Percentiles rank a stretch among this genome's conserved stretches.
phyloP scores from a whole-genome alignment of 768 basidiomycete species.

The Scleroderma bovista region DNA sequence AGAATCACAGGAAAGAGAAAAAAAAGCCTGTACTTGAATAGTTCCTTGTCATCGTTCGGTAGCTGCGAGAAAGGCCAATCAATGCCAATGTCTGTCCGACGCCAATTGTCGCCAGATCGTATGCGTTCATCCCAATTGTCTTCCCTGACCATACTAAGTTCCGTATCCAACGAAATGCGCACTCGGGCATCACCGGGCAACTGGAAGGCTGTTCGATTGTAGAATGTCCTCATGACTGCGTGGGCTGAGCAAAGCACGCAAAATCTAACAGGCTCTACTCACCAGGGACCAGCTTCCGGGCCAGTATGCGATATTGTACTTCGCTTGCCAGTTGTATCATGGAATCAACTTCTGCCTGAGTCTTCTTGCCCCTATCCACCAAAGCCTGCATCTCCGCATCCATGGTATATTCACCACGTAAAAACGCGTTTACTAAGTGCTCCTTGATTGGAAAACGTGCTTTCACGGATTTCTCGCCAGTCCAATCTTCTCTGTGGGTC shows the following conservation, averaged over 20 bases:
- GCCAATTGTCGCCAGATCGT: conserved; percentile 88
- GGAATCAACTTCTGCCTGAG: conserved; percentile 80
- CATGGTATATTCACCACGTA: conserved; percentile 86
- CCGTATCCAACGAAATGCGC: conserved; percentile 96
- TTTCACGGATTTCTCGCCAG: conserved; percentile 97
- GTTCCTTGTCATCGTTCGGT: conserved; percentile 72
- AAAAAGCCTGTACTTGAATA: conserved; percentile 65
- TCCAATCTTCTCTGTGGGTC: conserved; percentile 98
- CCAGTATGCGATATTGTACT: conserved; percentile 87
- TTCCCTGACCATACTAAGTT: conserved; percentile 90
- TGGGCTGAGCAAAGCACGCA: neutral
- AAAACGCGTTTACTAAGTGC: conserved; percentile 85
- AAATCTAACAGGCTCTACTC: conserved; percentile 17
- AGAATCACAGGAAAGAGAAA: neutral
- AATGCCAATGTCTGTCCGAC: conserved; percentile 88
- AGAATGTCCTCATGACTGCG: conserved; percentile 92
- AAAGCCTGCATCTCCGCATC: conserved; percentile 88
- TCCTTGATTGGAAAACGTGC: conserved; percentile 95
- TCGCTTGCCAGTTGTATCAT: conserved; percentile 98
- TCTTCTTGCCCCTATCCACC: conserved; percentile 88
- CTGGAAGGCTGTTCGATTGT: conserved; percentile 98
- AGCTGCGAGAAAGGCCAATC: conserved; percentile 86
- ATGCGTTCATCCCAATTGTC: conserved; percentile 88
- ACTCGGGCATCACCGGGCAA: conserved; percentile 98
- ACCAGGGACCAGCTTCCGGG: conserved; percentile 81